A percentile compares a stretch with the other conserved stretches of the same genome.
Evolutionary conservation across 768 basidiomycete genomes (phyloP).

Genomic region (Tylopilus plumbeoviolaceoides): DNA sequence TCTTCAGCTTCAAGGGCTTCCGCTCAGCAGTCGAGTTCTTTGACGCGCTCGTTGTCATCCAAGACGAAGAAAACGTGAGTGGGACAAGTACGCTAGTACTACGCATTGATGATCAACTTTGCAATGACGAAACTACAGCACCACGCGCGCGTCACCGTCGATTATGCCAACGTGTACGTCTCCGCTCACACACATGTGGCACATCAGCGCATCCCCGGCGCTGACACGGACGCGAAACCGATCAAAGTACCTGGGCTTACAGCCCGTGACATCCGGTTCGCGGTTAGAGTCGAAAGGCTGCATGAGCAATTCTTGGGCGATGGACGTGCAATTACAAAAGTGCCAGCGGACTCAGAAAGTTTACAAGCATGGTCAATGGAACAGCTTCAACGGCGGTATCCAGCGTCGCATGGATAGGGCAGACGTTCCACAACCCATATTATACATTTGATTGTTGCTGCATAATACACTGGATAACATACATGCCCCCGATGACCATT

Average conservation of each 20-base stretch:
- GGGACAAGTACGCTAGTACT: not conserved
- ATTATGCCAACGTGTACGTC: constrained; percentile 22
- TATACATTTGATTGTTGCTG: not conserved
- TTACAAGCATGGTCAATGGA: constrained; percentile 24
- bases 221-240: constrained; percentile 10
- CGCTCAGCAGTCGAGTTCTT: constrained; percentile 27
- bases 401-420: not conserved
- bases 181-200: constrained; percentile 28
- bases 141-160: constrained; percentile 29
- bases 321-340: constrained; percentile 20
- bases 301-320: constrained; percentile 24
- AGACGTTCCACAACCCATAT: not conserved
- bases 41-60: constrained; percentile 22
- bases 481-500: not conserved
- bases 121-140: constrained; percentile 19
- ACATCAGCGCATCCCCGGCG: constrained; percentile 4
- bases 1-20: constrained; percentile 25
- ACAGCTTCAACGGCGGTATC: constrained; percentile 22
- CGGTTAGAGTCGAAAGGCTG: constrained; percentile 38
- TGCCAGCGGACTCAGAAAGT: constrained; percentile 8
- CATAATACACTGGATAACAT: constrained; percentile 1
- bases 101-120: not conserved
- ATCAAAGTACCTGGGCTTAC: constrained; percentile 42
- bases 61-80: constrained; percentile 31
- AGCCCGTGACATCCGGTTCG: constrained; percentile 48